Percentiles rank a stretch among this genome's conserved stretches.
Evolutionary conservation across 768 basidiomycete species (phyloP).

Genomic region (Pisolithus orientalis): DNA sequence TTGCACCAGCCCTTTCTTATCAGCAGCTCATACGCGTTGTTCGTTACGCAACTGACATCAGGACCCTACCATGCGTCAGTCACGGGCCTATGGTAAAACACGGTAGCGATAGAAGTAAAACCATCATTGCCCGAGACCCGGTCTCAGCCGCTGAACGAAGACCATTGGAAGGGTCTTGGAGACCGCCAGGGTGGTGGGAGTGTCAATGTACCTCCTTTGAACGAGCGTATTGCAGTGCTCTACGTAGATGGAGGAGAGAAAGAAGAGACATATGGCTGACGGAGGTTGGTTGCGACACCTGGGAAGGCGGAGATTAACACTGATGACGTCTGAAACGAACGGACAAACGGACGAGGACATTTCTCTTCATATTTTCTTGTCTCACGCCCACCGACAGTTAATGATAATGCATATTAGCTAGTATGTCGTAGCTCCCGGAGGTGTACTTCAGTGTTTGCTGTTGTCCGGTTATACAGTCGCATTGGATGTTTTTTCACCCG

Average conservation of each 20-base stretch:
- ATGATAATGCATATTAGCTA: too few species aligned
- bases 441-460: too few species aligned
- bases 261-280: constrained; percentile 43
- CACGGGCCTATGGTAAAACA: constrained; percentile 13
- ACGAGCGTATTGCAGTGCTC: constrained; percentile 18
- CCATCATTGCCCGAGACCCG: constrained; percentile 7
- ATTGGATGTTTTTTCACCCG: too few species aligned
- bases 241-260: constrained; percentile 33
- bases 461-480: too few species aligned
- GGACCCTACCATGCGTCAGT: constrained; percentile 38
- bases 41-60: constrained; percentile 39
- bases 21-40: constrained; percentile 49
- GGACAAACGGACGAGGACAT: constrained; percentile 4
- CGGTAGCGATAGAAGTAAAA: constrained; percentile 1
- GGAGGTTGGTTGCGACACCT: constrained; percentile 39
- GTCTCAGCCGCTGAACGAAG: constrained; percentile 3
- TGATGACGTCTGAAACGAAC: not conserved
- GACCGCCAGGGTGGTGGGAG: constrained; percentile 29
- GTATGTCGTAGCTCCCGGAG: too few species aligned
- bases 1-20: constrained; percentile 51
- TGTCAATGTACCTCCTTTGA: constrained; percentile 21
- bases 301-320: constrained; percentile 27
- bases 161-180: constrained; percentile 29
- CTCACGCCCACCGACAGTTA: too few species aligned
- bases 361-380: not conserved